Base-by-base conservation (phyloP, 108 stramenopile species). In the Craspedostauros australis region DNA sequence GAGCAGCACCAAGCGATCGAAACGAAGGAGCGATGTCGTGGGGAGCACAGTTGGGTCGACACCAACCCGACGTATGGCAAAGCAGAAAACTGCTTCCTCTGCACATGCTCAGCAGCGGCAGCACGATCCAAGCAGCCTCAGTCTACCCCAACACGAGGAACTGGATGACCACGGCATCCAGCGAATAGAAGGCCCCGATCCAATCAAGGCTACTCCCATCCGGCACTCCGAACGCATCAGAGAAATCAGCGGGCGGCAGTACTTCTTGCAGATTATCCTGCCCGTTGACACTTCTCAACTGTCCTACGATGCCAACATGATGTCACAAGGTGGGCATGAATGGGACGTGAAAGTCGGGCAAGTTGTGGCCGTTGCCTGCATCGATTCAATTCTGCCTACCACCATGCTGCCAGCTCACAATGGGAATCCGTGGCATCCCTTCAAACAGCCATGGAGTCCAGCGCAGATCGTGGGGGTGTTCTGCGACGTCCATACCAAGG, bases 391-490 rank as follows among this genome's bases (percentile, higher is more conserved):
- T 7, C 16, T 27, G 12, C 20, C 5, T 39, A 25, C 26, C 29
- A 22, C 53, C n/a, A 40, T 3, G 16, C 22, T 21, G 14, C 14
- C 11, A 5, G 7, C 14, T 9, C 39, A 23, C 15, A 23, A 39
- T 7, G 26, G 24, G 39, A 20, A 19, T 2, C 14, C 11, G 7
- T 60, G 24, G 46, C 39, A 48, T 38, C 82, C 82, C 12, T 84
- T 80, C 38, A 44, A 36, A 24, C 63, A 62, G 46, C 28, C 62
- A 19, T 84, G 82, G 79, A 31, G 48, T 39, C 70, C 82, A 8
- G 79, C 65, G 15, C 78, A 84, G 46, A 48, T 84, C 26, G 70
- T 84, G 12, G 64, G 75, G 7, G 69, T 84, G 2, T 84, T 68
- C 50, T 23, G 54, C 51, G 36, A 57, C 46, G 58, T 70, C 33